Evolutionary conservation across 2,329 filamentous ascomycete species (phyloP).

Genomic region (Domatiomyces catenatus): DNA sequence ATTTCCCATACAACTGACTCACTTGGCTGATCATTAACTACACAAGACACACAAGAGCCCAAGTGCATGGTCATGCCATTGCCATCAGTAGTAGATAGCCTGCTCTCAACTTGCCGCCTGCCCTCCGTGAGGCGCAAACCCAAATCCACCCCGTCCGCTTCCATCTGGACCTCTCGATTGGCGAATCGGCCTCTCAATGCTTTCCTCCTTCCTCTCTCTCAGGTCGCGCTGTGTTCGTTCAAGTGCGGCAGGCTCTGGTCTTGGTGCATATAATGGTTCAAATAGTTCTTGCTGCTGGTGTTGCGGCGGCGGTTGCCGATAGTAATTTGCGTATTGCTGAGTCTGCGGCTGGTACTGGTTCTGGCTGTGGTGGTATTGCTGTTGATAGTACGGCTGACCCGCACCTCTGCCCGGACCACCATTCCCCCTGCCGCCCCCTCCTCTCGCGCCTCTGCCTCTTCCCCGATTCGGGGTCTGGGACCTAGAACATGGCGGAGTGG

Average conservation of each 20-base stretch:
- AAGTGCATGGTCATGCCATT: not conserved
- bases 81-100: not conserved
- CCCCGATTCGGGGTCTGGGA: slow-evolving; percentile 28
- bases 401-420: not conserved
- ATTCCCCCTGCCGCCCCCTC: slow-evolving; percentile 7
- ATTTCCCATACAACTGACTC: too few relatives aligned
- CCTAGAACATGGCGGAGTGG: slow-evolving; percentile 41
- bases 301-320: slow-evolving; percentile 19
- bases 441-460: slow-evolving; percentile 31
- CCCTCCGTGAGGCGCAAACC: slow-evolving; percentile 36
- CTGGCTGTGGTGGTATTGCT: not conserved
- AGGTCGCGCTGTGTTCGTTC: slow-evolving; percentile 28
- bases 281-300: slow-evolving; percentile 48
- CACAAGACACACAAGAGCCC: too few relatives aligned
- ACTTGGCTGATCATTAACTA: too few relatives aligned
- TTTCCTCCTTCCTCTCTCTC: slow-evolving; percentile 8
- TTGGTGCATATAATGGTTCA: slow-evolving; percentile 58
- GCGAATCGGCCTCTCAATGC: slow-evolving; percentile 46
- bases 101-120: not conserved
- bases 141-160: slow-evolving; percentile 62
- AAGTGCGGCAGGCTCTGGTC: slow-evolving; percentile 38
- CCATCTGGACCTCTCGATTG: slow-evolving; percentile 64
- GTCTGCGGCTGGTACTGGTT: slow-evolving; percentile 18
- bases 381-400: not conserved
- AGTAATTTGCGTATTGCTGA: slow-evolving; percentile 23